These are phyloP conservation scores for Fusarium sp. DNA, from an alignment of 2,329 filamentous ascomycete species.

Conservation along the genomic window DNA sequence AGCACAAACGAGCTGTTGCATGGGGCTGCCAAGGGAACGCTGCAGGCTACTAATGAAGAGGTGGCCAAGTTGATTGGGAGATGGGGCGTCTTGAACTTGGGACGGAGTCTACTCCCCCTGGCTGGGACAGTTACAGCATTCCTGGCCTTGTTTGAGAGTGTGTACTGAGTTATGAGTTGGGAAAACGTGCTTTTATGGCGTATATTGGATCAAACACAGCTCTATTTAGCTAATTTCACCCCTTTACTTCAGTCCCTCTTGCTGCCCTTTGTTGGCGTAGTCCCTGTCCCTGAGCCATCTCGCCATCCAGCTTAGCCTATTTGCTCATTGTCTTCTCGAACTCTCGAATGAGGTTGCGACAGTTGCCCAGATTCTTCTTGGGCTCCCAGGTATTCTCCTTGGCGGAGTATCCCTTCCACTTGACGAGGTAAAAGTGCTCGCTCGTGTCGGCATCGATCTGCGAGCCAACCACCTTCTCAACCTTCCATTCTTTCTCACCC, in stretches of 20 bases:
- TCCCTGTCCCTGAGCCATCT: neutral
- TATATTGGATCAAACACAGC: neutral
- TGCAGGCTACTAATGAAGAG: conserved; percentile 27
- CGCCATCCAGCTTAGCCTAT: neutral
- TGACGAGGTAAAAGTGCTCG: conserved; percentile 60
- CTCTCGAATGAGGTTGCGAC: conserved; percentile 49
- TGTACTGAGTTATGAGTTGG: conserved; percentile 2
- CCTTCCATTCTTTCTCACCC: conserved; percentile 55
- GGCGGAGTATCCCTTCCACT: conserved; percentile 63
- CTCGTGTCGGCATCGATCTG: conserved; percentile 52
- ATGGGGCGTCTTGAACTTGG: conserved; percentile 47
- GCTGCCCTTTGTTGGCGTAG: neutral
- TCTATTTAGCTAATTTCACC: neutral
- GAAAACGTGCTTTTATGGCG: neutral
- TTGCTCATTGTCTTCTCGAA: conserved; percentile 49
- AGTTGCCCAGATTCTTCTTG: conserved; percentile 56
- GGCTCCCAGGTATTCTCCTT: conserved; percentile 67
- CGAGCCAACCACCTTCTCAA: conserved; percentile 60
- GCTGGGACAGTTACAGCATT: conserved; percentile 44
- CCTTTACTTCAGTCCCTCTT: neutral
- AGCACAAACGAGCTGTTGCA: conserved; percentile 51
- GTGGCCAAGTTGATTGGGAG: conserved; percentile 40
- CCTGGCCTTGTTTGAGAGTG: conserved; percentile 32
- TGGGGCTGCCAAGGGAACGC: conserved; percentile 36
- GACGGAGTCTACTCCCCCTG: conserved; percentile 48